Evolutionary conservation across 345 rosid species (phyloP).

Genomic region (Chamaenerion angustifolium): DNA sequence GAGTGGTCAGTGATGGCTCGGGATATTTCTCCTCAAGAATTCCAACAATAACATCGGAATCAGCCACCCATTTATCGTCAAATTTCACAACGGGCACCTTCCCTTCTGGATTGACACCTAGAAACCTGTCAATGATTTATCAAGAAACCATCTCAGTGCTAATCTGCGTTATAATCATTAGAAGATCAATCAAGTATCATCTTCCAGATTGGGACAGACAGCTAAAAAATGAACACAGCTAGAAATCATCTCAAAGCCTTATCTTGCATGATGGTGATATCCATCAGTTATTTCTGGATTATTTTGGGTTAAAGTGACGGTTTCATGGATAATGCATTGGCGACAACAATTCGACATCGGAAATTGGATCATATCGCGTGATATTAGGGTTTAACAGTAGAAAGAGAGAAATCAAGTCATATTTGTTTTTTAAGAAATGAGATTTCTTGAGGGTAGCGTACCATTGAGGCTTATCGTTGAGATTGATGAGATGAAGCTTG

Average conservation of each 20-base stretch:
- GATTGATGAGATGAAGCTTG: constrained; percentile 42
- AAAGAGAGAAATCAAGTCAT: neutral
- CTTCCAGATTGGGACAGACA: too few relatives aligned
- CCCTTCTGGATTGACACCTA: constrained; percentile 68
- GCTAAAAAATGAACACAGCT: too few relatives aligned
- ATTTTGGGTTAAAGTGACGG: too few relatives aligned
- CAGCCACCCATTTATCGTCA: constrained; percentile 74
- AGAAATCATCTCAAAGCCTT: too few relatives aligned
- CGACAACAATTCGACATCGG: neutral
- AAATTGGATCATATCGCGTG: neutral
- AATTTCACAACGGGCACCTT: constrained; percentile 69
- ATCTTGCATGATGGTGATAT: too few relatives aligned
- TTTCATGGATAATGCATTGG: too few relatives aligned
- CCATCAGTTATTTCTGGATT: too few relatives aligned
- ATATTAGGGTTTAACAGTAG: neutral
- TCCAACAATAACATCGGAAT: constrained; percentile 72
- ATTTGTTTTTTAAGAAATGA: too few relatives aligned
- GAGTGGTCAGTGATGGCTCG: constrained; percentile 53
- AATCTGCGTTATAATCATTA: neutral
- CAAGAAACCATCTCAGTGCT: constrained; percentile 4
- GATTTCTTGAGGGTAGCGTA: constrained; percentile 10
- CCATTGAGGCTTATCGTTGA: constrained; percentile 70
- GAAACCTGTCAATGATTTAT: constrained; percentile 34
- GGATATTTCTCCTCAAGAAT: constrained; percentile 76
- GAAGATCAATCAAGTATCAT: too few relatives aligned